Percentiles rank a stretch among this genome's conserved stretches.
Evolutionary conservation across 768 basidiomycete genomes (phyloP).

Genomic region (Leucocoprinus sp.): DNA sequence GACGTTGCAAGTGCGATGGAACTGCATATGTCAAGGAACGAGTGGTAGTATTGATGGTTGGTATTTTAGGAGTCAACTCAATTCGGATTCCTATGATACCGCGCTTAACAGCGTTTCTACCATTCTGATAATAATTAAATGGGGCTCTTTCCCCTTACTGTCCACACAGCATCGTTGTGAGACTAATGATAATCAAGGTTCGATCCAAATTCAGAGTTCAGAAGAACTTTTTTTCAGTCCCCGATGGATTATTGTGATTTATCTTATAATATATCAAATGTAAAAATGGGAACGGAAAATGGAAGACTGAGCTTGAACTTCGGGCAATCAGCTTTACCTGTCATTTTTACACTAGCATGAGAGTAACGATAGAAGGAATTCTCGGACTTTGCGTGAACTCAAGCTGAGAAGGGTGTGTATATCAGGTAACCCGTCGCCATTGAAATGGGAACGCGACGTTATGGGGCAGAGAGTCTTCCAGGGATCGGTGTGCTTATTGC

Average conservation of each 20-base stretch:
- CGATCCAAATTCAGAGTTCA: slow-evolving; percentile 6
- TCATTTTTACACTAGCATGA: slow-evolving; percentile 1
- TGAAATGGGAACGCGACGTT: background rate
- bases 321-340: slow-evolving; percentile 5
- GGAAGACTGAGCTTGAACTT: slow-evolving; percentile 7
- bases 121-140: too few species aligned
- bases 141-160: too few species aligned
- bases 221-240: background rate
- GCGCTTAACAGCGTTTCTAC: too few species aligned
- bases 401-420: background rate
- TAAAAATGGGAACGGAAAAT: background rate
- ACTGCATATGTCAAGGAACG: slow-evolving; percentile 4
- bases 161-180: slow-evolving; percentile 11
- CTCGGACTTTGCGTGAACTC: slow-evolving; percentile 9
- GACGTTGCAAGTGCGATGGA: too few species aligned
- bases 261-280: slow-evolving; percentile 12
- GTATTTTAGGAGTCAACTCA: too few species aligned
- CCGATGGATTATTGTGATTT: slow-evolving; percentile 8
- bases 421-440: slow-evolving; percentile 7
- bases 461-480: background rate
- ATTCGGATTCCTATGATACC: too few species aligned
- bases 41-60: too few species aligned
- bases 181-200: slow-evolving; percentile 3
- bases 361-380: slow-evolving; percentile 2
- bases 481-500: slow-evolving; percentile 2